phyloP scores from a whole-genome alignment of 1,284 basidiomycete species.

The Anthracocystis walkeri region DNA sequence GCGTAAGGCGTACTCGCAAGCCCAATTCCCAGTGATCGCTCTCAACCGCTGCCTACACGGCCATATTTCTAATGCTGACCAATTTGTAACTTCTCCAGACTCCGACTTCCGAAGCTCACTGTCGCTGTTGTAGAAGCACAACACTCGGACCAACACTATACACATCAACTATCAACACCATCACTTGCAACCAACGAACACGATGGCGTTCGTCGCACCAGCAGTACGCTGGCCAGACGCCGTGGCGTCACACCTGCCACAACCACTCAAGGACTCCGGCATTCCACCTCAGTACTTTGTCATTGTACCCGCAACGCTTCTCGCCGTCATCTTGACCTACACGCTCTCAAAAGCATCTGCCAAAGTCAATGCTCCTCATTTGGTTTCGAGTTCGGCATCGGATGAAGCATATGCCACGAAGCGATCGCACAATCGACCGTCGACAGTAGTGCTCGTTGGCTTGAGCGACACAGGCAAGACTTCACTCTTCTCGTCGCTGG shows the following conservation, averaged over 20 bases:
- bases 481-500: constrained; percentile 58
- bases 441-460: constrained; percentile 59
- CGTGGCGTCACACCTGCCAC: constrained; percentile 35
- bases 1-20: constrained; percentile 14
- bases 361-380: constrained; percentile 14
- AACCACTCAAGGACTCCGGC: constrained; percentile 35
- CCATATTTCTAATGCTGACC: constrained; percentile 18
- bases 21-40: constrained; percentile 21
- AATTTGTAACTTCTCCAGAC: not conserved
- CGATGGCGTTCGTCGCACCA: constrained; percentile 42
- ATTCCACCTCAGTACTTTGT: constrained; percentile 50
- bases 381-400: constrained; percentile 5
- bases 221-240: constrained; percentile 56
- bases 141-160: constrained; percentile 5
- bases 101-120: constrained; percentile 19
- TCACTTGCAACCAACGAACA: not conserved
- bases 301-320: constrained; percentile 47
- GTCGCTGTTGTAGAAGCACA: constrained; percentile 1
- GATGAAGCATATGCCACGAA: constrained; percentile 11
- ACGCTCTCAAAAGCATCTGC: constrained; percentile 41
- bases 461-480: constrained; percentile 62
- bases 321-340: constrained; percentile 48
- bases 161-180: not conserved
- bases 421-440: constrained; percentile 33
- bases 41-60: too few species aligned